Evolutionary conservation across 192 early-diverging fungal species (phyloP).

Genomic region (Coemansia sp.): DNA sequence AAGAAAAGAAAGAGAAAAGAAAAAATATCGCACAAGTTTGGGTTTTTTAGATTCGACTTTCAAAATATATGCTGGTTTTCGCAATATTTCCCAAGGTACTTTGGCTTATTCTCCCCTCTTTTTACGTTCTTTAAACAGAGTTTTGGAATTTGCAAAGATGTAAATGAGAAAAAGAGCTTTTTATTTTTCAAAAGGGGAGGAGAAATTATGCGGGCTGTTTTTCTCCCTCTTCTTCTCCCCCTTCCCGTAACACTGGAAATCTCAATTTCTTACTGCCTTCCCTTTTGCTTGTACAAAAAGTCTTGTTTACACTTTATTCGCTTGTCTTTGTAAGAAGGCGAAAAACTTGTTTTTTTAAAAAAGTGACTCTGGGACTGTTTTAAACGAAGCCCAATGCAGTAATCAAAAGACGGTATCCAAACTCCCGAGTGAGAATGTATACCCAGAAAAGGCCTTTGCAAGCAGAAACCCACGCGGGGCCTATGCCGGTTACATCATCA

Average conservation of each 20-base stretch:
- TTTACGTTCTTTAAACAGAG: background rate
- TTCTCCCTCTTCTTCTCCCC: background rate
- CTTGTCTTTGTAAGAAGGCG: no score
- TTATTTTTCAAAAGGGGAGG: background rate
- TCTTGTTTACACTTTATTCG: no score
- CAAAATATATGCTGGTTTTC: no score
- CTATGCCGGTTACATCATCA: background rate
- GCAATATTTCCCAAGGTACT: background rate
- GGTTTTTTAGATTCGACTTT: background rate
- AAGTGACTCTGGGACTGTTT: no score
- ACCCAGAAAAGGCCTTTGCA: no score
- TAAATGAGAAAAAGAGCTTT: background rate
- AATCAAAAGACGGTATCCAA: no score
- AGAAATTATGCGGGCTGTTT: conserved; percentile 3
- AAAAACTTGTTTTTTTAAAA: no score
- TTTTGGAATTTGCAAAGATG: conserved; percentile 1
- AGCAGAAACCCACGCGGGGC: no score
- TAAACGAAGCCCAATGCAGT: no score
- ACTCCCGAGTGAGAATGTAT: no score
- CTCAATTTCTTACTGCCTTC: no score
- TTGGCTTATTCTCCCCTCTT: background rate
- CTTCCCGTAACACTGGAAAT: background rate
- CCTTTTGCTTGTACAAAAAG: no score
- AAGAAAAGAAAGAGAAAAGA: conserved; percentile 4
- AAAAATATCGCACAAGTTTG: conserved; percentile 1